phyloP scores from a whole-genome alignment of 768 basidiomycete species.

The Strobilomyces confusus region DNA sequence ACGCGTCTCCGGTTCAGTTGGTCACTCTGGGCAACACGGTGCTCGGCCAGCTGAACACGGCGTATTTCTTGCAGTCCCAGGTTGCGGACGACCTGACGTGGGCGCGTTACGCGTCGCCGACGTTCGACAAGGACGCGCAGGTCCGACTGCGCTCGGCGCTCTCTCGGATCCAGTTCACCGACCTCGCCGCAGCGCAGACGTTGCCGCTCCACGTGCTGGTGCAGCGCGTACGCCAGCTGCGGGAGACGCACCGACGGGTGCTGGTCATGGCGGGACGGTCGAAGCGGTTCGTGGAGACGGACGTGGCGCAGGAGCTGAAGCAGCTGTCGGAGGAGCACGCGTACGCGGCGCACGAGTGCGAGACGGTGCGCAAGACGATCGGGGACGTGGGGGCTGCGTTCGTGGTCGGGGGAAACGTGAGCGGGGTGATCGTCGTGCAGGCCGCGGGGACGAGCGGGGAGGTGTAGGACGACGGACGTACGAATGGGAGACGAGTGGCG shows the following conservation, averaged over 20 bases:
- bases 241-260: constrained; percentile 36
- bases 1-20: constrained; percentile 36
- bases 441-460: constrained; percentile 35
- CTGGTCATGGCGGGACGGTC: constrained; percentile 76
- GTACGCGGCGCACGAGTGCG: constrained; percentile 21
- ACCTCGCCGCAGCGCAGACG: constrained; percentile 41
- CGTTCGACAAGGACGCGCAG: constrained; percentile 3
- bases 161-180: constrained; percentile 61
- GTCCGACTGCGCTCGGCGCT: constrained; percentile 37
- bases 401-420: constrained; percentile 56
- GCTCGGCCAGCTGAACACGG: constrained; percentile 61
- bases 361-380: constrained; percentile 66
- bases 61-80: constrained; percentile 67
- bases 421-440: constrained; percentile 68
- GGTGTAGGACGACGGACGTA: neutral
- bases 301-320: constrained; percentile 56
- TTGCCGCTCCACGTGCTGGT: constrained; percentile 55
- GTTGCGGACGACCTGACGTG: constrained; percentile 81
- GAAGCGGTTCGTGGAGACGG: constrained; percentile 59
- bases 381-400: constrained; percentile 83
- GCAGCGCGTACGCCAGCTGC: constrained; percentile 34
- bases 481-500: too few relatives aligned
- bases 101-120: constrained; percentile 50
- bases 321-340: constrained; percentile 37
- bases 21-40: constrained; percentile 62